Evolutionary conservation across 805 yeast species (phyloP).

Genomic region (Kuraishia capsulata): DNA sequence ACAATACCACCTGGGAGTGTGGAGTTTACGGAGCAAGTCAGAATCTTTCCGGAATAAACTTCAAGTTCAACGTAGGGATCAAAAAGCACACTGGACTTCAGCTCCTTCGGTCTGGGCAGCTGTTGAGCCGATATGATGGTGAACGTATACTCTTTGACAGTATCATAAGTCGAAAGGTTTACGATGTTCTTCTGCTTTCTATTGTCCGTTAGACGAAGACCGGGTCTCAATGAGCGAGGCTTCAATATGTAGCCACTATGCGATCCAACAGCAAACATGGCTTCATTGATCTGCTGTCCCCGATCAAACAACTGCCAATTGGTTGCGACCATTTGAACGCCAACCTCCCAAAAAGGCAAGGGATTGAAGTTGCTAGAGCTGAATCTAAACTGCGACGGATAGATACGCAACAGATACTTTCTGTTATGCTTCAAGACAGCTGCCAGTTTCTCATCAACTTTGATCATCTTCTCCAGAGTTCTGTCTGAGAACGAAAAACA

Average conservation of each 20-base stretch:
- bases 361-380: slow-evolving; percentile 81
- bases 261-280: slow-evolving; percentile 57
- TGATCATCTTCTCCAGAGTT: slow-evolving; percentile 49
- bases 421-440: slow-evolving; percentile 72
- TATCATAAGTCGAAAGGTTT: slow-evolving; percentile 12
- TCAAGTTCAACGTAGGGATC: slow-evolving; percentile 61
- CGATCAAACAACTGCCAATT: slow-evolving; percentile 92
- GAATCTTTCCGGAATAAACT: slow-evolving; percentile 33
- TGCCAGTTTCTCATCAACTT: slow-evolving; percentile 44
- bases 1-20: background rate
- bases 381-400: slow-evolving; percentile 75
- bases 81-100: slow-evolving; percentile 29
- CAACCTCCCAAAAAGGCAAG: slow-evolving; percentile 68
- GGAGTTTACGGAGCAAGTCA: background rate
- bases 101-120: slow-evolving; percentile 59
- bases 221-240: slow-evolving; percentile 32
- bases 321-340: slow-evolving; percentile 92
- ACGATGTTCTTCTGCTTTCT: slow-evolving; percentile 10
- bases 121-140: slow-evolving; percentile 75
- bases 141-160: slow-evolving; percentile 14
- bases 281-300: slow-evolving; percentile 83
- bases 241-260: slow-evolving; percentile 74
- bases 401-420: slow-evolving; percentile 67
- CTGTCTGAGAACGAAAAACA: slow-evolving; percentile 84
- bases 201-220: slow-evolving; percentile 10